Conservation (phyloP, 1,139 yeast genomes). For the Groenewaldozyma sp. region DNA sequence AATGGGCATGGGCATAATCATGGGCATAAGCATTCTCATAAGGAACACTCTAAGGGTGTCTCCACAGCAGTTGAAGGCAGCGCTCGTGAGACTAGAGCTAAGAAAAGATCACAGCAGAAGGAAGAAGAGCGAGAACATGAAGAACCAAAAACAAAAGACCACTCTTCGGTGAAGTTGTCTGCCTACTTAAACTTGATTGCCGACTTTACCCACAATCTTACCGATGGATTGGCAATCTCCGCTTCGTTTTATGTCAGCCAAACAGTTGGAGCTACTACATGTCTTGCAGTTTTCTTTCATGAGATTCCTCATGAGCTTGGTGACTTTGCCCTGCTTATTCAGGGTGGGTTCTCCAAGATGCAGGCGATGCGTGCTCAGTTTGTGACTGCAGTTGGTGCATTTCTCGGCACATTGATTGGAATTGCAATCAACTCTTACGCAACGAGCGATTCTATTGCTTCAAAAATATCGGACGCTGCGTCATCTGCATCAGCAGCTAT, state of each 20-base stretch:
- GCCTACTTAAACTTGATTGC: slow-evolving; percentile 56
- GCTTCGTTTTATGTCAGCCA: slow-evolving; percentile 53
- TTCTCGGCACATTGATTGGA: slow-evolving; percentile 53
- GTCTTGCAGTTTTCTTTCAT: slow-evolving; percentile 58
- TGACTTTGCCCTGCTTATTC: slow-evolving; percentile 57
- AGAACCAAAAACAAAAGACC: slow-evolving; percentile 2
- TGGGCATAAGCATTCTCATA: slow-evolving; percentile 5
- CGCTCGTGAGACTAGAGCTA: neutral
- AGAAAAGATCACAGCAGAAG: neutral
- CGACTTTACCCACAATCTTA: slow-evolving; percentile 58
- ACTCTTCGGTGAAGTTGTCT: slow-evolving; percentile 32
- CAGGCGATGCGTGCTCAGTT: slow-evolving; percentile 57
- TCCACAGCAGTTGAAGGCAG: neutral
- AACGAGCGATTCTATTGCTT: slow-evolving; percentile 3
- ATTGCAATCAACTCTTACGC: slow-evolving; percentile 39
- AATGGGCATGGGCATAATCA: slow-evolving; percentile 38
- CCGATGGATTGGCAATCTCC: slow-evolving; percentile 63
- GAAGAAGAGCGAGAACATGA: slow-evolving; percentile 7
- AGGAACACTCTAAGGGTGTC: neutral
- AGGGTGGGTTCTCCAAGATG: slow-evolving; percentile 53
- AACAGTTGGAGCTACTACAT: slow-evolving; percentile 52
- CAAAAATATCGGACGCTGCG: slow-evolving; percentile 1
- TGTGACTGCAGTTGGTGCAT: slow-evolving; percentile 53
- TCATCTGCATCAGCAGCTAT: neutral
- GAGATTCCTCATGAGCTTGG: slow-evolving; percentile 72